Evolutionary conservation across 1,284 basidiomycete genomes (phyloP).

Genomic region (Meripilus lineatus): DNA sequence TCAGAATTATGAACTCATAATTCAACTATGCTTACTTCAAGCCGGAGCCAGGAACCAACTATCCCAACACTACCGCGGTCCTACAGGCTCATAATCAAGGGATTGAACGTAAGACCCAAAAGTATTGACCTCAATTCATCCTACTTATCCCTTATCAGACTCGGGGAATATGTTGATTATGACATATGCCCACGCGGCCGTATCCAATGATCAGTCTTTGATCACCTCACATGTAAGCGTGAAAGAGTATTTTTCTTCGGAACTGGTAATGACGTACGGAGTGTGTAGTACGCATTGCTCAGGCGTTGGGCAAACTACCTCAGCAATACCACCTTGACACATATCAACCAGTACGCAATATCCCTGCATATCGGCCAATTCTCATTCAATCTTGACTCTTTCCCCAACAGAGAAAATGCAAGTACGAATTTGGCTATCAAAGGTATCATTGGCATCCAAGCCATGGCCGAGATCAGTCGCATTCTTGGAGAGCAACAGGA

Average conservation of each 20-base stretch:
- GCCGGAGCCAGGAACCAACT: constrained; percentile 11
- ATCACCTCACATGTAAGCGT: constrained; percentile 42
- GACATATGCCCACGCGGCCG: constrained; percentile 59
- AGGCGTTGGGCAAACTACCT: constrained; percentile 69
- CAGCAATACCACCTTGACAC: constrained; percentile 52
- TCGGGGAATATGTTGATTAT: constrained; percentile 74
- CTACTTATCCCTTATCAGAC: constrained; percentile 31
- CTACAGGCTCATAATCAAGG: constrained; percentile 6
- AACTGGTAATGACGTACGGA: background rate
- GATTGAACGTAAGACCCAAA: constrained; percentile 13
- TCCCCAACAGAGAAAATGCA: constrained; percentile 55
- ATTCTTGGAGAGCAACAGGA: constrained; percentile 40
- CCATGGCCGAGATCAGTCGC: constrained; percentile 53
- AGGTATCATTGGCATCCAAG: constrained; percentile 62
- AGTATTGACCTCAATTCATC: background rate
- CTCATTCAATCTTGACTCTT: constrained; percentile 28
- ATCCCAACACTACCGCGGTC: constrained; percentile 15
- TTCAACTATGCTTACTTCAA: background rate
- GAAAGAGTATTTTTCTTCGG: constrained; percentile 1
- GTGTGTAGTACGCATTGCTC: constrained; percentile 42
- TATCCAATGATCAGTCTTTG: constrained; percentile 48
- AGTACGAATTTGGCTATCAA: constrained; percentile 72
- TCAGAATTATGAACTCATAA: background rate
- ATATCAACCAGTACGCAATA: constrained; percentile 46
- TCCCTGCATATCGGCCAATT: constrained; percentile 18